These are phyloP conservation scores for Acacia crassicarpa DNA, from an alignment of 306 rosid species.

Conservation along the genomic window DNA sequence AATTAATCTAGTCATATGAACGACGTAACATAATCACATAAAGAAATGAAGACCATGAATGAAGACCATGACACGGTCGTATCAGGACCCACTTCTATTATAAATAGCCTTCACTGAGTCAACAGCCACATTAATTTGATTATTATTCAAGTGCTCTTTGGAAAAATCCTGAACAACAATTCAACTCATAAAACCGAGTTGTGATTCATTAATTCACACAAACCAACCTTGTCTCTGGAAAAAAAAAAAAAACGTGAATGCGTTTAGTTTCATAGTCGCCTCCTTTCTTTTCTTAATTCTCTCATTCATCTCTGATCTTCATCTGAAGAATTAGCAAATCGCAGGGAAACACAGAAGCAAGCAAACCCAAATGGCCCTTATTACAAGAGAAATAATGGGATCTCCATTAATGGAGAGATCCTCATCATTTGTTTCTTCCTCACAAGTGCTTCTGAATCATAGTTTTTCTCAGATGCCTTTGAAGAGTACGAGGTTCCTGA, in stretches of 20 bases:
- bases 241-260: neutral
- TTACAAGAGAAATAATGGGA: conserved; percentile 55
- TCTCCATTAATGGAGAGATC: conserved; percentile 46
- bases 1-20: neutral
- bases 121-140: neutral
- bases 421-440: conserved; percentile 40
- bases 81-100: neutral
- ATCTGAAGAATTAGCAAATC: neutral
- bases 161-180: neutral
- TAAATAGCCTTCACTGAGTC: conserved; percentile 32
- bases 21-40: neutral
- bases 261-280: neutral
- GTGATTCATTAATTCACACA: neutral
- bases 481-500: conserved; percentile 34
- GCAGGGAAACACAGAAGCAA: neutral
- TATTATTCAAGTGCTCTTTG: neutral
- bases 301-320: neutral
- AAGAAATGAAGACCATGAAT: neutral
- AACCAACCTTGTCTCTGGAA: neutral
- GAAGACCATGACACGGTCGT: neutral
- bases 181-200: neutral
- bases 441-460: conserved; percentile 26
- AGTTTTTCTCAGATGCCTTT: conserved; percentile 35
- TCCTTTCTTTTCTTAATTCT: neutral
- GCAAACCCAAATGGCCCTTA: conserved; percentile 51